Evolutionary conservation across 2,329 filamentous ascomycete genomes (phyloP), one percentile per base, ranked within the genome.

Genomic region (Fusarium citri): DNA sequence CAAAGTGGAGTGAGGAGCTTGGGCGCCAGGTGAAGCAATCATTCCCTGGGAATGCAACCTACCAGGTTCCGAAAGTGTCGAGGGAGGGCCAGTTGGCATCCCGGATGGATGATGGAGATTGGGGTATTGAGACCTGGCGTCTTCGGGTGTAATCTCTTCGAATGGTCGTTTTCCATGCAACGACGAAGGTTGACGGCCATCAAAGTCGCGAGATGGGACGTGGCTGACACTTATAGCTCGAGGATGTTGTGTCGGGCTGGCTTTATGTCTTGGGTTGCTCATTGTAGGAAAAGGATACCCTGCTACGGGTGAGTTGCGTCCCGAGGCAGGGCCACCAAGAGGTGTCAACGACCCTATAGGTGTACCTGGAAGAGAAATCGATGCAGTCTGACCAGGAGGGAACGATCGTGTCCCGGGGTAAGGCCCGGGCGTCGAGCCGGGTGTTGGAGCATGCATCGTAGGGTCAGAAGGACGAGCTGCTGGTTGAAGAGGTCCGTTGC

Each of bases 41-140:
- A 72, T 66, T 11, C 80, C 75, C n/a, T 83, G 81, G 8, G 81
- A 80, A 45, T 79, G 69, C 23, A 80, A 75, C 46, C 80, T 77
- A 49, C 78, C 68, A 8, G 78, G 74, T 28, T 76, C 73, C 9
- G 77, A 72, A 66, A 66, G 55, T 64, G 56, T 28, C 62, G 62
- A 28, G 59, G 65, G 45, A 66, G 74, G 26, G 59, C 71, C 28
- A 59, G 74, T 64, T 6, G 73, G 67, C 48, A 74, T 68, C n/a
- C 71, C 69, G 8, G 71, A 57, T 23, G 72, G 59, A 37, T 76
- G 76, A 18, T 78, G 75, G 9, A 74, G 58, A 11, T 69, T 71
- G 5, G 72, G 70, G 9, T 73, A 74, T 11, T 74, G 75, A 14
- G 67, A 49, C 40, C 76, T 75, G 18, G 63, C 55, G 20, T 77